Percentiles rank a stretch among this genome's conserved stretches.
phyloP scores from a whole-genome alignment of 768 basidiomycete species.

The Boletus huronensis region DNA sequence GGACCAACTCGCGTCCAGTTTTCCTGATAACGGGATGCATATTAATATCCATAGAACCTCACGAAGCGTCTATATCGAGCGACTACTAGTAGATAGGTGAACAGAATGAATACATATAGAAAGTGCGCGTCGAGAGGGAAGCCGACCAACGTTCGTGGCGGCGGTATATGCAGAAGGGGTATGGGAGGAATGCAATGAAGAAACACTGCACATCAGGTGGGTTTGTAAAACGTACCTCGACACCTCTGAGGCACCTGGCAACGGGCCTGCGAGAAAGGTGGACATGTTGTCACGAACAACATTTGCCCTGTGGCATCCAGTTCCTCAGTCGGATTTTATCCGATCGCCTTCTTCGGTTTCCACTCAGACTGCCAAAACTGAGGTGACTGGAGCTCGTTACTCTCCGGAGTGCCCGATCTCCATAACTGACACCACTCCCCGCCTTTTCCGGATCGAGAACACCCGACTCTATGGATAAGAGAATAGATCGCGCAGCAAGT shows the following conservation, averaged over 20 bases:
- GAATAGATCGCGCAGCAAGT: conserved; percentile 79
- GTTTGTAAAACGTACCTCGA: conserved; percentile 17
- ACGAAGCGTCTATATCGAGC: conserved; percentile 19
- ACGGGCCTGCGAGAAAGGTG: neutral
- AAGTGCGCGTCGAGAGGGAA: conserved; percentile 9
- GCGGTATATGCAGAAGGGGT: conserved; percentile 25
- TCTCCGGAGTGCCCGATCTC: conserved; percentile 86
- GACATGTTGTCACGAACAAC: conserved; percentile 47
- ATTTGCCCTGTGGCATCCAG: conserved; percentile 61
- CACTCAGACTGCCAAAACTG: conserved; percentile 80
- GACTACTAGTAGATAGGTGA: conserved; percentile 20
- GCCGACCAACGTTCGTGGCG: conserved; percentile 6
- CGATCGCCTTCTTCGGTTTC: conserved; percentile 54
- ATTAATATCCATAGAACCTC: conserved; percentile 6
- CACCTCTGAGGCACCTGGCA: neutral
- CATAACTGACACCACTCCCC: conserved; percentile 95
- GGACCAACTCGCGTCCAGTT: neutral
- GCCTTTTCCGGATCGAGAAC: conserved; percentile 89
- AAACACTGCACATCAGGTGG: conserved; percentile 5
- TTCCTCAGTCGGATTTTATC: conserved; percentile 58
- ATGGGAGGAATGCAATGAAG: conserved; percentile 17
- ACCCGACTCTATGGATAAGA: conserved; percentile 89
- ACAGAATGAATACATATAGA: conserved; percentile 13
- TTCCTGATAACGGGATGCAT: neutral
- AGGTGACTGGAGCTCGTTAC: conserved; percentile 89